Evolutionary conservation across 2,329 filamentous ascomycete species (phyloP).

Genomic region (Metarhizium sp.): DNA sequence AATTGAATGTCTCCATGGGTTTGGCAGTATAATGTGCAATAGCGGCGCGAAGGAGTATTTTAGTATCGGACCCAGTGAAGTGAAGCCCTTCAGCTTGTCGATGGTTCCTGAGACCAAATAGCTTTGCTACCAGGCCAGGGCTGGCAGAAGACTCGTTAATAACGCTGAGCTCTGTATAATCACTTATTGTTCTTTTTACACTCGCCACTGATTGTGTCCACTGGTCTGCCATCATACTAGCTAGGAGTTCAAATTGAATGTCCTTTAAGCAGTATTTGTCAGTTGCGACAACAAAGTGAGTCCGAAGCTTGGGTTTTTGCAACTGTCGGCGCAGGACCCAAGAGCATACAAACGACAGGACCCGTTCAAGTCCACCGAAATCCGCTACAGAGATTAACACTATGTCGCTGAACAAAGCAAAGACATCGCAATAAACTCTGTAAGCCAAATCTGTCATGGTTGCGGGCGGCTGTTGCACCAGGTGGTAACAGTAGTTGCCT

Average conservation of each 20-base stretch:
- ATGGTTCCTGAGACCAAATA: background rate
- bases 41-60: background rate
- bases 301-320: background rate
- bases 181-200: background rate
- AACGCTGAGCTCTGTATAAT: background rate
- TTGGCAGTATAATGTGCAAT: background rate
- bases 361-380: background rate
- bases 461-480: background rate
- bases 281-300: background rate
- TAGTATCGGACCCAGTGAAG: background rate
- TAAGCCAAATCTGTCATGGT: background rate
- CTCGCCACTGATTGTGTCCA: background rate
- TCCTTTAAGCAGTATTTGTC: background rate
- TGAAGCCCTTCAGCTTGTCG: background rate
- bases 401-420: background rate
- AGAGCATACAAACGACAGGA: background rate
- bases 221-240: background rate
- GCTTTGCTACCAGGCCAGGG: no score
- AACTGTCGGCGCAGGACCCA: background rate
- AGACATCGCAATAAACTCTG: background rate
- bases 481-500: background rate
- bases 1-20: background rate
- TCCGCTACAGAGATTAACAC: background rate
- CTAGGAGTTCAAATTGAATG: background rate
- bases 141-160: background rate